Evolutionary conservation across 1,139 yeast genomes (phyloP).

Genomic region (Lodderomyces theae): DNA sequence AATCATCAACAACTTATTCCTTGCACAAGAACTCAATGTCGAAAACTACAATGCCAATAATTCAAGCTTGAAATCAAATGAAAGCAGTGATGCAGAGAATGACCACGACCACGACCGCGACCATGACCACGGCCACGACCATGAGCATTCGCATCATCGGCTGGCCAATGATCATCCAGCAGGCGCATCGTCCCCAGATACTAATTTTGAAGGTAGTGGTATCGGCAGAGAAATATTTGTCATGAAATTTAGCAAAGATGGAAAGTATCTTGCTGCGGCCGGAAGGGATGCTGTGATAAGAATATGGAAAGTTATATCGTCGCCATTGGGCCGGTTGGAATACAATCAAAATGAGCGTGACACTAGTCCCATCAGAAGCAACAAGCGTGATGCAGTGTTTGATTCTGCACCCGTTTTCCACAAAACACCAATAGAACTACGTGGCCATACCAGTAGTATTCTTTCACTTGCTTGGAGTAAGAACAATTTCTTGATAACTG

Average conservation of each 20-base stretch:
- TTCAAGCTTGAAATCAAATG: slow-evolving; percentile 1
- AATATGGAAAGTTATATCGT: slow-evolving; percentile 77
- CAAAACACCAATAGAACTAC: slow-evolving; percentile 59
- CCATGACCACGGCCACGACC: too few relatives aligned
- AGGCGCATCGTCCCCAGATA: slow-evolving; percentile 11
- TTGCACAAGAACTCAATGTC: slow-evolving; percentile 72
- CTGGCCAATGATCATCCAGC: slow-evolving; percentile 8
- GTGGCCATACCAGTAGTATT: slow-evolving; percentile 70
- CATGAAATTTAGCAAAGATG: slow-evolving; percentile 73
- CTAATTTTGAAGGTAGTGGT: slow-evolving; percentile 5
- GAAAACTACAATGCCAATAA: slow-evolving; percentile 4
- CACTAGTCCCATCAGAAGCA: slow-evolving; percentile 11
- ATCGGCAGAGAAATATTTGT: slow-evolving; percentile 58
- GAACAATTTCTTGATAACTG: slow-evolving; percentile 74
- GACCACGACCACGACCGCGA: not conserved
- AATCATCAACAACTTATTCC: slow-evolving; percentile 55
- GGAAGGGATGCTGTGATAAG: slow-evolving; percentile 69
- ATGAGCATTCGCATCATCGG: not conserved
- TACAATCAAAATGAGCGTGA: slow-evolving; percentile 22
- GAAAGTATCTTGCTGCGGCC: slow-evolving; percentile 78
- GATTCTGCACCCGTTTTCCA: slow-evolving; percentile 78
- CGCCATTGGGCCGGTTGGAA: slow-evolving; percentile 60
- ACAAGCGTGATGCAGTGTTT: slow-evolving; percentile 18
- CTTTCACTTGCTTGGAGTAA: slow-evolving; percentile 85
- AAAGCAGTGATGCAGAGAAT: slow-evolving; percentile 5